These are phyloP conservation scores for Phaffomyces opuntiae DNA, from an alignment of 805 yeast species.

Conservation along the genomic window DNA sequence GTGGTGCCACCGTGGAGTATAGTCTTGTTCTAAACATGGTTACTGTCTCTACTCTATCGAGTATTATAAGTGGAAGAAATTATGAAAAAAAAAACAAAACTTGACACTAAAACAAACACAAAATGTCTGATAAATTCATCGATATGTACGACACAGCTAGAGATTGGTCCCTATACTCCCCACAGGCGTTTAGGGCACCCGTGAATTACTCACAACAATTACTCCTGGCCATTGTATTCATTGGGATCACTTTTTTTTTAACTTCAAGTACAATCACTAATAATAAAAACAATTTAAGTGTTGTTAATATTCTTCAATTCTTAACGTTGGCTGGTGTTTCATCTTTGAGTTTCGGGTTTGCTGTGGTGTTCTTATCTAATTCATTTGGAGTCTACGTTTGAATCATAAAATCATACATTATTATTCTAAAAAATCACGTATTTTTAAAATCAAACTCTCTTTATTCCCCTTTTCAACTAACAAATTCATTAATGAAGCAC, in stretches of 20 bases:
- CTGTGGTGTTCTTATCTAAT: constrained; percentile 33
- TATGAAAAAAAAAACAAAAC: background rate
- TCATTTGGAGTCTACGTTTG: constrained; percentile 41
- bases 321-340: constrained; percentile 27
- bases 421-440: constrained; percentile 1
- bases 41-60: too few species aligned
- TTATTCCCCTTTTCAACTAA: constrained; percentile 24
- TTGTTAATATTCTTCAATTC: constrained; percentile 11
- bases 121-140: background rate
- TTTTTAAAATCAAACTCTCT: constrained; percentile 31
- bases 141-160: constrained; percentile 1
- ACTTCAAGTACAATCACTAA: background rate
- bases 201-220: background rate
- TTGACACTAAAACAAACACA: background rate
- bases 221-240: background rate
- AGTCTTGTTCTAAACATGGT: background rate
- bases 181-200: constrained; percentile 1
- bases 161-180: background rate
- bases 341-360: constrained; percentile 26
- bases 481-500: constrained; percentile 30
- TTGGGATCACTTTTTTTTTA: background rate
- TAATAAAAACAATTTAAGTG: background rate
- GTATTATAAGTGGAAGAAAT: background rate
- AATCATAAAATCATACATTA: background rate
- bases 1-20: background rate